Conservation (phyloP, 345 rosid genomes). For the Tarenaya hassleriana region DNA sequence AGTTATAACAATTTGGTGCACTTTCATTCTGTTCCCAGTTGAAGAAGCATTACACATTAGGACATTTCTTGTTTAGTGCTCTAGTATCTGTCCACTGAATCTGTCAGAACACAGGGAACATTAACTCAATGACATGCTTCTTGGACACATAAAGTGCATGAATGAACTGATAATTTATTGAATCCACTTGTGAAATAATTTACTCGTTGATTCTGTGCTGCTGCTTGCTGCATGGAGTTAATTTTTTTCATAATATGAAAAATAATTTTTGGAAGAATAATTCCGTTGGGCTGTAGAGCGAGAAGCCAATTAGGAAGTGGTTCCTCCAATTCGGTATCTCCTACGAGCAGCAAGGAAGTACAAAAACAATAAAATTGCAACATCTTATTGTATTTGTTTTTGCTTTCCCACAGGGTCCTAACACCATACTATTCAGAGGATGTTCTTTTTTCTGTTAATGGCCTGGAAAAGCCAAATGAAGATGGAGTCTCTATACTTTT, state of each 20-base stretch:
- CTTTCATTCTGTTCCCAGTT: neutral
- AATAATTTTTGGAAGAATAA: too few relatives aligned
- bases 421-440: constrained; percentile 78
- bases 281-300: too few relatives aligned
- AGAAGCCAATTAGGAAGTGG: neutral
- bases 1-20: constrained; percentile 8
- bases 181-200: neutral
- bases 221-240: too few relatives aligned
- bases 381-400: constrained; percentile 10
- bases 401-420: constrained; percentile 44
- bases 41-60: too few relatives aligned
- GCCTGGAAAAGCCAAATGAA: constrained; percentile 57
- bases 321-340: neutral
- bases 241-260: too few relatives aligned
- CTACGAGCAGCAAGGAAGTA: neutral
- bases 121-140: too few relatives aligned
- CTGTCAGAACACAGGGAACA: too few relatives aligned
- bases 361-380: constrained; percentile 1
- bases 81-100: too few relatives aligned
- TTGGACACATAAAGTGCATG: too few relatives aligned
- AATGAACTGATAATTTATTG: neutral
- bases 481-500: constrained; percentile 81
- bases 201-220: too few relatives aligned
- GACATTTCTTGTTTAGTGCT: too few relatives aligned
- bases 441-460: constrained; percentile 53